Evolutionary conservation across 768 basidiomycete species (phyloP), one percentile per base, ranked within the genome.

Genomic region (Phanerodontia chrysosporium): DNA sequence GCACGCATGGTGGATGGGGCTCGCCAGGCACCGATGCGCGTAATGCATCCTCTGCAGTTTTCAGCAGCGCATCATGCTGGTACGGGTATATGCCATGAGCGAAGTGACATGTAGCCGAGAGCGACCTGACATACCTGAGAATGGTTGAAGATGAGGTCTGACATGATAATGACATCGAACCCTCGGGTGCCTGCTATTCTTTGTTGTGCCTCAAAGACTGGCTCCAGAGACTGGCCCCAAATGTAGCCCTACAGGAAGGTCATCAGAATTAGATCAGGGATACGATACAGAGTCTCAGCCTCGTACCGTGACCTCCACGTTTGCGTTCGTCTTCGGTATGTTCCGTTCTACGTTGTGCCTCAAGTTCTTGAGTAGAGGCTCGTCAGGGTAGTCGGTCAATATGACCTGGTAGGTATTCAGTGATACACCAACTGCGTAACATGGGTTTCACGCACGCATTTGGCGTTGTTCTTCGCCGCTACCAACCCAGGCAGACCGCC

Each of bases 81-180:
- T 14, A 10, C 45, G 28, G 8, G 21, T 14, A 65, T n/a, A 58
- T 64, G 44, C 63, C 49, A 42, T 54, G 30, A 18, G 18, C 2
- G 18, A 52, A 45, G 27, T 24, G 28, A 22, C 1, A 18, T 18
- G 4, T 42, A 4, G 16, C n/a, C 29, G 2, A 2, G 39, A 22
- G 27, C 36, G 45, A 49, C 22, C 13, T 12, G 58, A 35, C 76
- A 35, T 61, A 89, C 92, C 76, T 95, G 92, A 1, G 94, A 94
- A 65, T 96, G 95, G 65, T 95, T 97, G 73, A 96, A 97, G 32
- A 98, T 83, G 32, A 98, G 83, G 73, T 98, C 95, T 1, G 93
- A 95, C 57, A 98, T 78, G 60, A 98, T 85, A 55, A 98, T 80
- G 22, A 96, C 67, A 65, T 96, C 85, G 66, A 92, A 98, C 29